Conservation (phyloP, 2,329 filamentous ascomycete genomes). For the Curvularia sp. region DNA sequence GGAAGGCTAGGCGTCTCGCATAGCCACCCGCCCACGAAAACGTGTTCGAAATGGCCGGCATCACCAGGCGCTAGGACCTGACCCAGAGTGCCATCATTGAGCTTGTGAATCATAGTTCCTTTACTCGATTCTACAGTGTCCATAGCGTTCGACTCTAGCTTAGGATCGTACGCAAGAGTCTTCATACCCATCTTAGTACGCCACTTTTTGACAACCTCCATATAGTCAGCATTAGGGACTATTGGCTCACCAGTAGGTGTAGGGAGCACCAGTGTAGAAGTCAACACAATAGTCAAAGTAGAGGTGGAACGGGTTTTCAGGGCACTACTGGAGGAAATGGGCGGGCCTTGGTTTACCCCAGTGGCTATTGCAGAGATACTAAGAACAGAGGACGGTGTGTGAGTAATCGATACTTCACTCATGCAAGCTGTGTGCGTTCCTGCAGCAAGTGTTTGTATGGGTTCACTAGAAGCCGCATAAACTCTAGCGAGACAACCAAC, state of each 20-base stretch:
- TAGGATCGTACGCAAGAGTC: constrained; percentile 30
- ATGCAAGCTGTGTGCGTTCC: too few species aligned
- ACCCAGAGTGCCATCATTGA: constrained; percentile 15
- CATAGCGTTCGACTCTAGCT: constrained; percentile 7
- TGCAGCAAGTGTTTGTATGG: too few species aligned
- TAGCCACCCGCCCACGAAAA: constrained; percentile 25
- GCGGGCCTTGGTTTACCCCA: not conserved
- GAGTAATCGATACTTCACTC: not conserved
- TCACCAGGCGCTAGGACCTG: constrained; percentile 21
- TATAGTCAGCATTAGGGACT: constrained; percentile 28
- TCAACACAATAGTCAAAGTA: too few species aligned
- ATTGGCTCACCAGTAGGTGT: constrained; percentile 16
- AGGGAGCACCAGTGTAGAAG: too few species aligned
- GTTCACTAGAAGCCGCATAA: too few species aligned
- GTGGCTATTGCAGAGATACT: not conserved
- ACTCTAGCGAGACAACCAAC: too few species aligned
- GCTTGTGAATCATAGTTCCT: constrained; percentile 22
- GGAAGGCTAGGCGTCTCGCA: constrained; percentile 19
- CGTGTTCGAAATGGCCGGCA: constrained; percentile 12
- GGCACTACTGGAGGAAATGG: not conserved
- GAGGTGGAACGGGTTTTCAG: constrained; percentile 2
- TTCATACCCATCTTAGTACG: too few species aligned
- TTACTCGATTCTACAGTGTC: constrained; percentile 5
- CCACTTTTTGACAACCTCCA: constrained; percentile 36
- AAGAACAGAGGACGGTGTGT: not conserved